Conservation (phyloP, 306 rosid species). For the Begonia peltatifolia region DNA sequence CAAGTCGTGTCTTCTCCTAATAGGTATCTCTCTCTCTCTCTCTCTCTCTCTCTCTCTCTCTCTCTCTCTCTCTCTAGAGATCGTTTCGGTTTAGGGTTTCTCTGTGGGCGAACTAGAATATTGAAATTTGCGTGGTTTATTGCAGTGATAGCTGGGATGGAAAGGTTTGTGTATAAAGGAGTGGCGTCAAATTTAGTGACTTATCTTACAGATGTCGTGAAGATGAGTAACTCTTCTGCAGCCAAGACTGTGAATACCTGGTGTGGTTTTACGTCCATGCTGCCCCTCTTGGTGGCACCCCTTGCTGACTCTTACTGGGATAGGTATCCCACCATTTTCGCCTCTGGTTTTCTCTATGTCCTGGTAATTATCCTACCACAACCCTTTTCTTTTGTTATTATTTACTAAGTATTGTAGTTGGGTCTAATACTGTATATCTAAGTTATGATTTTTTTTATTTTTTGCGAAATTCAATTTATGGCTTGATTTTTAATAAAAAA, state of each 20-base stretch:
- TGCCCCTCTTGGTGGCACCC: conserved; percentile 81
- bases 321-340: conserved; percentile 56
- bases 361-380: conserved; percentile 24
- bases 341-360: conserved; percentile 60
- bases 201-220: conserved; percentile 69
- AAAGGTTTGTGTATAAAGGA: conserved; percentile 87
- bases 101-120: too few species aligned
- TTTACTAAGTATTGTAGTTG: too few species aligned
- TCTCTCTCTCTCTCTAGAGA: not conserved
- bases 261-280: conserved; percentile 80
- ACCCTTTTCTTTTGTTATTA: too few species aligned
- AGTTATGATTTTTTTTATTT: too few species aligned
- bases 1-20: conserved; percentile 70
- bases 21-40: conserved; percentile 31
- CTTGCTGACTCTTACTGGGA: conserved; percentile 75
- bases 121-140: not conserved
- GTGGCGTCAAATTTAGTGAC: conserved; percentile 76
- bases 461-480: too few species aligned
- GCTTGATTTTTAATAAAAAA: too few species aligned
- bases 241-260: conserved; percentile 75
- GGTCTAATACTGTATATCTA: too few species aligned
- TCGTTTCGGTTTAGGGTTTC: not conserved
- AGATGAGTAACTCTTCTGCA: conserved; percentile 79
- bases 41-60: not conserved
- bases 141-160: conserved; percentile 68